Evolutionary conservation across 2,329 filamentous ascomycete species (phyloP), one percentile per base, ranked within the genome.

Genomic region (Sporothrix brunneoviolacea): DNA sequence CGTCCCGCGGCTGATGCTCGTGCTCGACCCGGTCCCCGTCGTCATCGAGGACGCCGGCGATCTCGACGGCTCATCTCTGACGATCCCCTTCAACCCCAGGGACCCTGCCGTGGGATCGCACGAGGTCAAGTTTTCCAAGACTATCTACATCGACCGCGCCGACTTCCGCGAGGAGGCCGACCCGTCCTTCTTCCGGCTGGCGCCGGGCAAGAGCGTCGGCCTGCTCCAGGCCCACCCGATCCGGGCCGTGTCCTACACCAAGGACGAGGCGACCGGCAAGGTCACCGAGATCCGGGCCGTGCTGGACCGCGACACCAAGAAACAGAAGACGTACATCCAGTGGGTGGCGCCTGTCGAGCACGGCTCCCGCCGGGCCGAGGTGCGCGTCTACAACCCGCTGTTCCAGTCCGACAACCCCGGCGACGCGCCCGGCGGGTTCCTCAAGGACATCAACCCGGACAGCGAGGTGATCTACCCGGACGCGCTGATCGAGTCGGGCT

Each of bases 321-420:
- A 82, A 60, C 81, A 85, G 37, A 91, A 94, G 70, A 83, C 89
- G 2, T 88, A 82, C 63, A 95, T 96, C 64, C 90, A 95, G 64
- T 96, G 91, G 91, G 87, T 95, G 6, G 81, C 83, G 5, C 44
- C 52, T 4, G 48, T 54, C n/a, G 48, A 35, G 35, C 80, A 82
- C 35, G 83, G 80, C 2, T 78, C 84, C 0, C 75, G 75, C 13
- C 81, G 82, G 57, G 83, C 84, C 12, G 86, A 91, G 66, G 86
- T 82, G 37, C 85, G 91, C 53, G 75, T 93, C 42, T 84, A 93
- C 70, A 87, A 89, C 64, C 74, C 82, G 3, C 77, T 97, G 0
- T 96, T 96, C 79, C 90, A 89, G 66, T 88, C 84, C 4, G 84
- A 91, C 42, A 85, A 93, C 61, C 91, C 91, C 3, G 83, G 84